Conservation (phyloP, 73 alveolate genomes). For the Blepharisma japonicum region DNA sequence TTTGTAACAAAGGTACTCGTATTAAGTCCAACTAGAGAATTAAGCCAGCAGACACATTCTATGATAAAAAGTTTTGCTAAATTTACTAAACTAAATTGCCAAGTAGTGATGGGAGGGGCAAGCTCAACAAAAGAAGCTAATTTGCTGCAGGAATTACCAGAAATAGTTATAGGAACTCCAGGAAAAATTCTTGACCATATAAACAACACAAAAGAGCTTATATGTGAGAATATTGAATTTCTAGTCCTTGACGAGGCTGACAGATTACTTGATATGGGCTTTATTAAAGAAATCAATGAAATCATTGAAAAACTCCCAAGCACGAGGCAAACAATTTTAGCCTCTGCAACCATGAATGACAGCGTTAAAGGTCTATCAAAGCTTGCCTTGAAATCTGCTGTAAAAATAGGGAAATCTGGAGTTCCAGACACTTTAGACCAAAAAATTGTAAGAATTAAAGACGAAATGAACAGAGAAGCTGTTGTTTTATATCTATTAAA, state of each 20-base stretch:
- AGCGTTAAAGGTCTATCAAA: constrained; percentile 15
- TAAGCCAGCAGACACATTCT: constrained; percentile 77
- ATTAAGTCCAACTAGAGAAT: constrained; percentile 92
- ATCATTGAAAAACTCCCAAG: constrained; percentile 76
- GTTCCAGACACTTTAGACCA: too few relatives aligned
- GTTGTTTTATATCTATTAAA: too few relatives aligned
- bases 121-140: constrained; percentile 85
- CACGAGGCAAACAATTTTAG: constrained; percentile 28
- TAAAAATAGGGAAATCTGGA: too few relatives aligned
- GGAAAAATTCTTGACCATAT: constrained; percentile 95
- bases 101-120: constrained; percentile 90
- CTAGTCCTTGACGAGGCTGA: constrained; percentile 96
- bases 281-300: constrained; percentile 79
- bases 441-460: constrained; percentile 41
- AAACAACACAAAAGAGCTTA: constrained; percentile 71
- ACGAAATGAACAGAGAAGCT: constrained; percentile 16
- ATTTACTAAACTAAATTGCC: constrained; percentile 59
- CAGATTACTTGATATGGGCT: constrained; percentile 94
- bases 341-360: constrained; percentile 37
- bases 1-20: constrained; percentile 46
- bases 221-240: constrained; percentile 55
- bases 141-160: constrained; percentile 74
- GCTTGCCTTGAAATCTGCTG: too few relatives aligned
- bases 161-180: constrained; percentile 91
- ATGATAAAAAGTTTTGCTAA: constrained; percentile 66